phyloP scores from a whole-genome alignment of 2,329 filamentous ascomycete species.

The Blastomyces gilchristii region DNA sequence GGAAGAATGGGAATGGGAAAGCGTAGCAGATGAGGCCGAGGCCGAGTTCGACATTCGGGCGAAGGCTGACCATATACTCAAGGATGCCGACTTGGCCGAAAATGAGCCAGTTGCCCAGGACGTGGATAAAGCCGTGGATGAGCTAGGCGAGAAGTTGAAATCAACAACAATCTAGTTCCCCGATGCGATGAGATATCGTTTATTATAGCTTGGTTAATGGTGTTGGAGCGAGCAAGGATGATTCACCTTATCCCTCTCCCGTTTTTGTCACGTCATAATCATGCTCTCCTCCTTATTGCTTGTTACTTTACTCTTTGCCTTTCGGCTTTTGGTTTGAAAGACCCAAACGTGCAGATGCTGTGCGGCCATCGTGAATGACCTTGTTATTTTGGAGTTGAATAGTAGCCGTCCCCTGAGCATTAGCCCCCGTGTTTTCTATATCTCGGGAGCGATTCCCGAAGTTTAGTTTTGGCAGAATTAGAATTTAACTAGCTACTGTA shows the following conservation, averaged over 20 bases:
- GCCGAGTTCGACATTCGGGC: slow-evolving; percentile 54
- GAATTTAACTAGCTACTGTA: neutral
- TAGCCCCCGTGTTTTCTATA: neutral
- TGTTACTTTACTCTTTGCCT: neutral
- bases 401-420: neutral
- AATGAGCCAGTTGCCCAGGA: slow-evolving; percentile 59
- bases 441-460: neutral
- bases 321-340: neutral
- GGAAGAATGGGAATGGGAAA: slow-evolving; percentile 58
- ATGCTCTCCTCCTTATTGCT: neutral
- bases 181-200: neutral
- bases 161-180: slow-evolving; percentile 47
- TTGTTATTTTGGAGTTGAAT: neutral
- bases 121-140: slow-evolving; percentile 70
- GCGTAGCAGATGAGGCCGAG: slow-evolving; percentile 48
- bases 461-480: neutral
- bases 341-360: neutral
- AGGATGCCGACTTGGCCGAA: slow-evolving; percentile 46
- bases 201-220: neutral
- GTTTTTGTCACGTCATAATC: neutral
- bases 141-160: slow-evolving; percentile 61
- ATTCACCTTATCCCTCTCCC: neutral
- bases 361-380: neutral
- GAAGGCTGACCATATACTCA: slow-evolving; percentile 58
- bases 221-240: neutral